Evolutionary conservation across 208 protist genomes (phyloP).

Genomic region (Wallacemonas rigidus): DNA sequence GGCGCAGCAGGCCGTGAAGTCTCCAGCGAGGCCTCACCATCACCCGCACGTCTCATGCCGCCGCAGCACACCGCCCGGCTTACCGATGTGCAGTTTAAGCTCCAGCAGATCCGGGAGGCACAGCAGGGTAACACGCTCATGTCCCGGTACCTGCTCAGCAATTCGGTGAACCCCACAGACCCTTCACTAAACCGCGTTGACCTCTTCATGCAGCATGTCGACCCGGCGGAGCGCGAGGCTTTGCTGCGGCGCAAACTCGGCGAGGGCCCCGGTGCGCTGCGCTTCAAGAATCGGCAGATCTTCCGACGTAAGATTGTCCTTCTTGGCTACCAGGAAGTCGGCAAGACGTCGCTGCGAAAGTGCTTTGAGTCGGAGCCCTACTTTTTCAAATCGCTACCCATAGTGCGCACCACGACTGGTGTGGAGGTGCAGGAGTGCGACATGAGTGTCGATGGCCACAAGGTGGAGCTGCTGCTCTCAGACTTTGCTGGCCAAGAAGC

Average conservation of each 20-base stretch:
- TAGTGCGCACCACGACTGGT: conserved; percentile 83
- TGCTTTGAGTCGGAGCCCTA: conserved; percentile 87
- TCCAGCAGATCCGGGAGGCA: conserved; percentile 41
- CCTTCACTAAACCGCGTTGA: conserved; percentile 7
- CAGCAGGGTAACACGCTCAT: conserved; percentile 44
- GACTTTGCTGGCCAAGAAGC: conserved; percentile 90
- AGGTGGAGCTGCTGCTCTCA: conserved; percentile 66
- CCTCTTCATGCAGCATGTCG: conserved; percentile 24
- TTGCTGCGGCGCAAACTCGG: conserved; percentile 21
- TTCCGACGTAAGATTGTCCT: conserved; percentile 83
- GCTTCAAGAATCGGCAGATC: conserved; percentile 66
- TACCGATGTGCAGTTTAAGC: conserved; percentile 54
- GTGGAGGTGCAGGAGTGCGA: conserved; percentile 71
- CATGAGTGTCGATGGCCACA: conserved; percentile 57
- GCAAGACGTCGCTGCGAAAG: conserved; percentile 90
- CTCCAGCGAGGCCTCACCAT: conserved; percentile 11
- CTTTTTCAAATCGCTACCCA: conserved; percentile 77
- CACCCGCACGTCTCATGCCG: conserved; percentile 3
- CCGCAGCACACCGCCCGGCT: conserved; percentile 27
- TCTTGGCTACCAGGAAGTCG: conserved; percentile 86
- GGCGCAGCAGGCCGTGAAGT: conserved; percentile 13
- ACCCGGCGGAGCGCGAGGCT: conserved; percentile 9
- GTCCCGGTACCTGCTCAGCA: conserved; percentile 51
- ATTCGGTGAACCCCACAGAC: conserved; percentile 30
- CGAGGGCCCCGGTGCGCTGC: conserved; percentile 23